Base-by-base conservation (phyloP, 441 rosid genomes). In the Erysimum cheiri region DNA sequence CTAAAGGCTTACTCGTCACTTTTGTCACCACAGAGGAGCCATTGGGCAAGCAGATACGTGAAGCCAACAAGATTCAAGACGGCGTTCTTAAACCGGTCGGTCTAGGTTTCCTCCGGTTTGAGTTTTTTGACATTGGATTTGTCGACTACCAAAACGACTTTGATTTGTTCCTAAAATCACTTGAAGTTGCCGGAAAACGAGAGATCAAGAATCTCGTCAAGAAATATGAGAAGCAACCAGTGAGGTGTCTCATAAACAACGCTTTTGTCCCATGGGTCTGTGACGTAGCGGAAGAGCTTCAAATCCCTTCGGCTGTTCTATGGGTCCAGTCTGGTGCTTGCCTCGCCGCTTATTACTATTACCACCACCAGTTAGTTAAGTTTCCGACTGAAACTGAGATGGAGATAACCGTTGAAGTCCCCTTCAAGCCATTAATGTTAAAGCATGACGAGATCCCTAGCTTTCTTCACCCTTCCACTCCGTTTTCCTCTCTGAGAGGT, bases 311-410 rank as follows among this genome's bases (percentile, higher is more conserved):
- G 8, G 94, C 92, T 1, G 71, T 88, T 81, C 84, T 88, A n/a
- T 90, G 94, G 97, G 87, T 90, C 19, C 92, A 90, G 62, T 87
- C 94, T 4, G 85, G 88, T 12, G 89, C 88, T 3, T 84, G 83
- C 66, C 82, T 87, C 11, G 56, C 87, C 0, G 69, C 85, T 13
- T 85, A 88, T 62, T 88, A 88, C 55, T 80, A 87, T 69, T 84
- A 60, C 67, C 58, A 55, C 60, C 84, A 83, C 13, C 55, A 66
- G 11, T 78, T 79, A 19, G 83, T 77, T 11, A 77, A 74, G 3
- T 90, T 88, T 39, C 94, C 97, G 0, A 79, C 35, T 0, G 72
- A 84, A 67, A 69, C 61, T 5, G 78, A 85, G 5, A 86, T 82
- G 22, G 84, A 83, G 46, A 76, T 77, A 6, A 85, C 77, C 31